Evolutionary conservation across 768 basidiomycete species (phyloP).

Genomic region (Leccinum subgranulosum): DNA sequence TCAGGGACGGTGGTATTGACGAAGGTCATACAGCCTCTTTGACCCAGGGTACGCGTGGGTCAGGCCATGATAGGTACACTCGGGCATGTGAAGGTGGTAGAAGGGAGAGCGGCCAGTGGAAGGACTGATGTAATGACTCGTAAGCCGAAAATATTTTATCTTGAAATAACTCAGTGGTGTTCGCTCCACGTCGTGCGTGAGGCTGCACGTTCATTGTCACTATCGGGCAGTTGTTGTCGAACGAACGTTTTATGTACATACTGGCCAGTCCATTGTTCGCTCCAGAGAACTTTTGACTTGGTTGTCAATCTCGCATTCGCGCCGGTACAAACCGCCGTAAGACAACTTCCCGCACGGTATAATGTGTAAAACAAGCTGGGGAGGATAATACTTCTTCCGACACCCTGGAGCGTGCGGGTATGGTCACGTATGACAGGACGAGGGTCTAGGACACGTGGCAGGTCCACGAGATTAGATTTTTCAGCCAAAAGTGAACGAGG

Average conservation of each 20-base stretch:
- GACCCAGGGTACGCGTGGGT: neutral
- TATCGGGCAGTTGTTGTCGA: neutral
- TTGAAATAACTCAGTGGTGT: neutral
- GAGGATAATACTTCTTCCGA: slow-evolving; percentile 52
- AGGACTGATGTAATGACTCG: slow-evolving; percentile 17
- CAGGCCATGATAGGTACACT: slow-evolving; percentile 6
- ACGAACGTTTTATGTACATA: neutral
- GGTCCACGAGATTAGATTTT: slow-evolving; percentile 2
- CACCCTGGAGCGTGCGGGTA: slow-evolving; percentile 69
- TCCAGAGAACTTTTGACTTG: neutral
- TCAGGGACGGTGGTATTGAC: neutral
- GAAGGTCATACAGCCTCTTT: neutral
- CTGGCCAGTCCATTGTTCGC: neutral
- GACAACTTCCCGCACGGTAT: slow-evolving; percentile 81
- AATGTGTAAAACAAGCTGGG: slow-evolving; percentile 73
- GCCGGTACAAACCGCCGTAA: slow-evolving; percentile 87
- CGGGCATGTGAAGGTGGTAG: neutral
- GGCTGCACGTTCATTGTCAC: neutral
- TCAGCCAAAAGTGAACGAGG: neutral
- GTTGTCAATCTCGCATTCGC: slow-evolving; percentile 76
- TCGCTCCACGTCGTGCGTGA: neutral
- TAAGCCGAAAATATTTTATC: neutral
- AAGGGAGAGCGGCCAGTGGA: neutral
- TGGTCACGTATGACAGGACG: slow-evolving; percentile 87
- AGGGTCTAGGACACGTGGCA: slow-evolving; percentile 59